Percentiles rank a stretch among this genome's conserved stretches.
phyloP scores from a whole-genome alignment of 352 stramenopile species.

The Globisporangium camurandrum region DNA sequence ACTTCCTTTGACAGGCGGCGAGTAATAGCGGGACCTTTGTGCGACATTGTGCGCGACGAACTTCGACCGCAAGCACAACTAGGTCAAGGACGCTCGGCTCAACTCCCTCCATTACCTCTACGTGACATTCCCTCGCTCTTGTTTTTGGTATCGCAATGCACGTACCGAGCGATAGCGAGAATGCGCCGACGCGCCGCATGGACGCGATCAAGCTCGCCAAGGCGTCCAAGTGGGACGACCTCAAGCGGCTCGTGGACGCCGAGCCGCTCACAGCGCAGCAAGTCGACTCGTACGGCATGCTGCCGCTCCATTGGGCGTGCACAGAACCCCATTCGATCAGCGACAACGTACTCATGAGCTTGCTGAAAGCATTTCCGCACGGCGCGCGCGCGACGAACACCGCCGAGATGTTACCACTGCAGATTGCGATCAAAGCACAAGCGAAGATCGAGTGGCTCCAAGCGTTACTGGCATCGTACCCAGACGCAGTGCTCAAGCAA shows the following conservation, averaged over 20 bases:
- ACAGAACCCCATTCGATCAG: conserved; percentile 75
- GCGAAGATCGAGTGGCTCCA: conserved; percentile 85
- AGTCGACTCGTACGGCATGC: conserved; percentile 81
- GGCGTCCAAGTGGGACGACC: conserved; percentile 71
- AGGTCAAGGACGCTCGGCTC: no score
- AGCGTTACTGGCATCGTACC: conserved; percentile 72
- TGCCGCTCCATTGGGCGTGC: conserved; percentile 84
- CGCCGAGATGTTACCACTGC: conserved; percentile 77
- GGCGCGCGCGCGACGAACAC: conserved; percentile 65
- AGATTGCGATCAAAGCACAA: conserved; percentile 85
- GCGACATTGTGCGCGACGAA: no score
- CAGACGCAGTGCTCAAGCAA: conserved; percentile 76
- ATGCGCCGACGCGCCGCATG: conserved; percentile 51
- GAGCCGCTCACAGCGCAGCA: conserved; percentile 66
- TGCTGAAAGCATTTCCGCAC: conserved; percentile 73
- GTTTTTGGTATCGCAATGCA: background rate
- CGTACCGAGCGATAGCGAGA: conserved; percentile 13
- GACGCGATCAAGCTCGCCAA: conserved; percentile 84
- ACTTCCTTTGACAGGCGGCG: no score
- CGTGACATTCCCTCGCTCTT: background rate
- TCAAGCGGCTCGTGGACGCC: conserved; percentile 62
- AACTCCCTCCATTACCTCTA: background rate
- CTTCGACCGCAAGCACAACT: no score
- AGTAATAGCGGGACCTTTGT: no score
- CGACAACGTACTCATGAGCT: conserved; percentile 58